Base-by-base conservation (phyloP, 2,329 filamentous ascomycete species). In the Leptographium lundbergii region DNA sequence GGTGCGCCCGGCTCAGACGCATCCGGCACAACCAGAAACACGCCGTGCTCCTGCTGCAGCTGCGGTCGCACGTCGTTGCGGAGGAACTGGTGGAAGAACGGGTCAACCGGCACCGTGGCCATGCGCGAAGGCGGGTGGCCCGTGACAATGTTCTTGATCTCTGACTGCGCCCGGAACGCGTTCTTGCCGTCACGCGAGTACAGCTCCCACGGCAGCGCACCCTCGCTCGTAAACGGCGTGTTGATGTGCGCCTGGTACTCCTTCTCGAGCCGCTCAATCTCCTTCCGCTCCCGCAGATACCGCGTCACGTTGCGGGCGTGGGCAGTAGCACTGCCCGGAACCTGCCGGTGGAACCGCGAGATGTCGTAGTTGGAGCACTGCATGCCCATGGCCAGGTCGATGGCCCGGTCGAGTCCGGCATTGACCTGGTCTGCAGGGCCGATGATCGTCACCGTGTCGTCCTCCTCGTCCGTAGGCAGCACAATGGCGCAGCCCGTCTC, bases 401-500 rank as follows among this genome's bases (percentile, higher is more conserved):
- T 90, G 54, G 91, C 89, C 70, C 85, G 88, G 69, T 95, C 87
- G 54, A 91, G 77, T 67, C 88, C 94, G 63, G 78, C 77, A 62
- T 88, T 79, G 59, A 97, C 83, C 66, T 82, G 83, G 63, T 88
- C 82, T 9, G 84, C 74, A 22, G 87, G 90, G 3, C 94, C 94
- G 63, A 95, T 84, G 63, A 99, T 82, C 34, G 89, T 92, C 54
- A 97, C 81, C 50, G 84, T 84, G 67, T 96, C 89, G 54, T 89
- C 88, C 60, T 94, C 88, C 57, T 89, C 84, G 27, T 86, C 83
- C 29, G 79, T 79, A 9, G 90, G 92, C 53, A 97, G 74, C 60
- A 97, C 81, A 61, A 97, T 86, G 51, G 88, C 83, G 72, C 94
- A 99, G 63, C 92, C 92, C 60, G 94, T 97, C 67, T 96, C 84